These are phyloP conservation scores for Magnolia officinalis DNA, from an alignment of 164 flowering plant genomes.

Conservation along the genomic window DNA sequence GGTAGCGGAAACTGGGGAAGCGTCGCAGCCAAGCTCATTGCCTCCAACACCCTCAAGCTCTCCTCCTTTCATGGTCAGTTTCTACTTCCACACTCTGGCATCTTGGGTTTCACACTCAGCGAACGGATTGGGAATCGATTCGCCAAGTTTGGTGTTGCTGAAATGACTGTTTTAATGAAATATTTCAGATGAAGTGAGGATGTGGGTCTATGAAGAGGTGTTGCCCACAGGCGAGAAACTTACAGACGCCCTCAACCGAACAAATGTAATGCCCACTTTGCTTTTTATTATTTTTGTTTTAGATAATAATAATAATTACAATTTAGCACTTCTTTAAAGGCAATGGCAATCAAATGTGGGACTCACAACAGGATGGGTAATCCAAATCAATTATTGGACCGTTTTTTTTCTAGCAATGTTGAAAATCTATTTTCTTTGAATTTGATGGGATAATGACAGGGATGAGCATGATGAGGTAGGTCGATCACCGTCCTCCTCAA, in stretches of 20 bases:
- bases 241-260: conserved; percentile 61
- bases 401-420: too few species aligned
- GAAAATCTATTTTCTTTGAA: too few species aligned
- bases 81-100: background rate
- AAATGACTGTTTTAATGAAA: background rate
- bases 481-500: too few species aligned
- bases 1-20: conserved; percentile 99
- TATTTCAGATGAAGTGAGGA: conserved; percentile 83
- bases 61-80: conserved; percentile 59
- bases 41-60: conserved; percentile 69
- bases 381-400: too few species aligned
- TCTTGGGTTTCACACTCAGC: too few species aligned
- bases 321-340: too few species aligned
- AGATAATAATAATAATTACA: background rate
- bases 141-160: background rate
- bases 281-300: background rate
- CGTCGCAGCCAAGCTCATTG: conserved; percentile 92
- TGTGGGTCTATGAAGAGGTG: conserved; percentile 96
- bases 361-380: too few species aligned
- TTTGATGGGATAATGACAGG: too few species aligned
- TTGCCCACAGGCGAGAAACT: conserved; percentile 84
- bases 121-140: too few species aligned
- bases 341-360: too few species aligned
- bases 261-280: conserved; percentile 46
- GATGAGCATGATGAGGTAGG: too few species aligned